Percentiles rank a stretch among this genome's conserved stretches.
These are phyloP conservation scores for Dothideomycetidae sp. DNA, from an alignment of 2,329 filamentous ascomycete species.

Conservation along the genomic window DNA sequence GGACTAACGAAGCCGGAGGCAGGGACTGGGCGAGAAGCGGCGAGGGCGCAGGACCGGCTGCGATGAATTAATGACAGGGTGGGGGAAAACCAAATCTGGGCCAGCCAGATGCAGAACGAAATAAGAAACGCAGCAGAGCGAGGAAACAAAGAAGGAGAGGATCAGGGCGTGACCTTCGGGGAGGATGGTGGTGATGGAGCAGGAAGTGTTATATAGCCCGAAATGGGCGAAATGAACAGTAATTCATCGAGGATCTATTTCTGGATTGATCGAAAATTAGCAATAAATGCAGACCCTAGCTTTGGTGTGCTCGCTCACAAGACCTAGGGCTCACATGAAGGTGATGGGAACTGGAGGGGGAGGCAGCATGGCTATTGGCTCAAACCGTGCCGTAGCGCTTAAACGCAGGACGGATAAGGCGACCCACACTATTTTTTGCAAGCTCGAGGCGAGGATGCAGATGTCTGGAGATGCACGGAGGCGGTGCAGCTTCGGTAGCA, in stretches of 20 bases:
- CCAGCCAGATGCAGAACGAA: constrained; percentile 25
- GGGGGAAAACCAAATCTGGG: constrained; percentile 28
- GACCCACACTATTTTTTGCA: constrained; percentile 7
- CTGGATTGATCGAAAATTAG: constrained; percentile 24
- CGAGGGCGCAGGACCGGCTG: constrained; percentile 18
- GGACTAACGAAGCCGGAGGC: constrained; percentile 19
- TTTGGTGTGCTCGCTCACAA: constrained; percentile 1
- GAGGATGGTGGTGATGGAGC: constrained; percentile 18
- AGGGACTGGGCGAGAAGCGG: constrained; percentile 17
- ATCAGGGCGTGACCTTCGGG: constrained; percentile 21
- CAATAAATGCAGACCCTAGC: constrained; percentile 30
- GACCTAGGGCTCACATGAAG: too few relatives aligned
- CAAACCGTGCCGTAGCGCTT: constrained; percentile 9
- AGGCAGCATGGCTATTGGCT: too few relatives aligned
- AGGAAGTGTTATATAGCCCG: constrained; percentile 34
- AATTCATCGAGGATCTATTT: constrained; percentile 32
- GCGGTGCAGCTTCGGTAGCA: not conserved
- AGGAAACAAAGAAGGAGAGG: constrained; percentile 15
- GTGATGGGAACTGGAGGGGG: constrained; percentile 4
- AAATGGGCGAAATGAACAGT: constrained; percentile 27
- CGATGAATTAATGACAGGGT: constrained; percentile 29
- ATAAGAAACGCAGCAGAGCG: constrained; percentile 2
- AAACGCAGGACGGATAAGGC: constrained; percentile 7
- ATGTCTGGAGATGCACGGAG: not conserved
- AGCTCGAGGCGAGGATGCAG: too few relatives aligned